Base-by-base conservation (phyloP, 176 grass and related monocot species). In the Miscanthus lutarioriparius region DNA sequence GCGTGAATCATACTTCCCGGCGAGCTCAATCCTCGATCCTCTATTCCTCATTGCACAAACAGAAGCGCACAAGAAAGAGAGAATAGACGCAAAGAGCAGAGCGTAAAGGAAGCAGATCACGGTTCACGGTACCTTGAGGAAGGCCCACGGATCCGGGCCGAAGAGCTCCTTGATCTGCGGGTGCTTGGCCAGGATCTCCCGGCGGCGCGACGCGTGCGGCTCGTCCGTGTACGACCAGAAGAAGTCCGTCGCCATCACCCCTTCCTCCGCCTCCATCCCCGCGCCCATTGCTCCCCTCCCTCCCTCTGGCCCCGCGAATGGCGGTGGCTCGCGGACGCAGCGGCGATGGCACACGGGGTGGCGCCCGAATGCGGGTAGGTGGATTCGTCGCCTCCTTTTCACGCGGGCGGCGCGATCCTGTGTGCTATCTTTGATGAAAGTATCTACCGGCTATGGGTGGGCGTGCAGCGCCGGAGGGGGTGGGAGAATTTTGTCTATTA, bases 141-240 rank as follows among this genome's bases (percentile, higher is more conserved):
- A 82, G 4, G 96, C 96, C 84, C 23, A 90, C 64, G 89, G 96
- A 49, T 99, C 96, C 76, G 96, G 91, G 74, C 96, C 96, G 78
- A 99, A 99, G 73, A 99, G 96, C 81, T 94, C 96, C 65, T 95
- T 92, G 91, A 99, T 99, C 81, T 99, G 93, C 30, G 96, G 96
- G 85, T 99, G 77, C 78, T 79, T 90, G 41, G 93, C 49, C 41
- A 99, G 96, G 93, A 99, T 99, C 86, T 96, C 88, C 62, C 93
- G 70, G 44, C 93, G 89, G 62, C 93, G 93, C 53, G 96, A 92
- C 45, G 96, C 93, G 88, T 99, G 96, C 16, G 96, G 96, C 84
- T 99, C 96, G 91, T 96, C 96, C 8, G 93, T 99, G 89, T 99
- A 99, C 41, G 96, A 99, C 96, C 96, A 99, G 81, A 99, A 96